Base-by-base conservation (phyloP, 2,329 filamentous ascomycete genomes). In the Pseudopyricularia cyperi region DNA sequence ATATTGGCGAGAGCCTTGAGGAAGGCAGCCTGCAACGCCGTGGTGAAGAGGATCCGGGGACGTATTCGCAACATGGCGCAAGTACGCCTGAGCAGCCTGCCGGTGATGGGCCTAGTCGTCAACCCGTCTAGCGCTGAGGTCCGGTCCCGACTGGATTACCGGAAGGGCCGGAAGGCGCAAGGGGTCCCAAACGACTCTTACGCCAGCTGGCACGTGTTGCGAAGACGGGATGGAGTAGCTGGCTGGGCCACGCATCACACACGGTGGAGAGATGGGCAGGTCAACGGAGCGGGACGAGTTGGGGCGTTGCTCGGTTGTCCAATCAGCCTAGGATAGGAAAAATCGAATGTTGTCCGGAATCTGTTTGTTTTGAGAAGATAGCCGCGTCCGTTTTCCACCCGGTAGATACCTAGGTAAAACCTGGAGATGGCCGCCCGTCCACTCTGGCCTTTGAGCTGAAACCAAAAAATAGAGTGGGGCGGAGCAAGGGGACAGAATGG, bases 1-100 rank as follows among this genome's bases (percentile, higher is more conserved):
- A 58, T 22, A 32, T 58, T 58, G 44, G 56, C 56, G 17, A 26
- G 48, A 26, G 53, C 56, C 46, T 58, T 58, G 37, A 58, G 55
- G 42, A 52, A 53, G 15, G 55, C 51, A 24, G 56, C 55, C 48
- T 55, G 39, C 39, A 58, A 15, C 19, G 51, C 51, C 22, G 50
- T 51, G 22, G 35, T 51, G 49, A 44, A 11, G 35, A 51, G 33
- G 22, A 51, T 26, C n/a, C 35, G 37, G 17, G 34, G 34, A 30
- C 49, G 49, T 22, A 51, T 51, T 30, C 35, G 49, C 26, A 51
- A 30, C 49, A 51, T 51, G 49, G 49, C 9, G 11, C 9, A 15
- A 19, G 11, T 19, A 44, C 39, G 39, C n/a, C n/a, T 44, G 39
- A 44, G 17, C 7, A 26, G 35, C 4, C 35, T n/a, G 12, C 39